These are phyloP conservation scores for Zea mays DNA, from an alignment of 176 grass and related monocot genomes.

Conservation along the genomic window DNA sequence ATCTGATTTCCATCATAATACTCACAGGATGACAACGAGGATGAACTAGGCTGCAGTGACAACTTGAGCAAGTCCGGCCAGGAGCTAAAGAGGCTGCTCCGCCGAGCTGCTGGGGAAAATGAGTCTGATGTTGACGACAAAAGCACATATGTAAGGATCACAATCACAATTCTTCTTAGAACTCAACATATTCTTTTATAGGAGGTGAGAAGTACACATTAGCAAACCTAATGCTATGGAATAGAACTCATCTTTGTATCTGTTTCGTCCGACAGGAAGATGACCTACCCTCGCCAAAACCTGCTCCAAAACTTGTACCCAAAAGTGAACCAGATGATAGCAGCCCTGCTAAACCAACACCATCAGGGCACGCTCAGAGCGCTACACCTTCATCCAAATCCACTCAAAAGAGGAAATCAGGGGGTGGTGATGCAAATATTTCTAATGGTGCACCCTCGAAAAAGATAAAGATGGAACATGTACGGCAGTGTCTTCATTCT, in stretches of 20 bases:
- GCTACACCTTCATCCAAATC: slow-evolving; percentile 55
- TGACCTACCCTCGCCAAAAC: slow-evolving; percentile 47
- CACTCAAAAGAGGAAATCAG: slow-evolving; percentile 60
- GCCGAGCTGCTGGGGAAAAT: slow-evolving; percentile 54
- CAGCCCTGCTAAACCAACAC: slow-evolving; percentile 48
- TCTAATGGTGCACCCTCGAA: slow-evolving; percentile 37
- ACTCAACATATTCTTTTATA: slow-evolving; percentile 24
- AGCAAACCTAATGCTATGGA: slow-evolving; percentile 6
- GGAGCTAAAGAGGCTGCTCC: slow-evolving; percentile 84
- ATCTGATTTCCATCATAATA: slow-evolving; percentile 25
- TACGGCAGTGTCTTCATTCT: slow-evolving; percentile 51
- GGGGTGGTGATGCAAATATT: slow-evolving; percentile 56
- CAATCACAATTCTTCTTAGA: slow-evolving; percentile 32
- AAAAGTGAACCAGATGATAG: slow-evolving; percentile 62
- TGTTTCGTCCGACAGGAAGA: slow-evolving; percentile 62
- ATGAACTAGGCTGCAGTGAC: slow-evolving; percentile 56
- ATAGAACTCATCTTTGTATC: slow-evolving; percentile 24
- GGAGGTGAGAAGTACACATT: not conserved
- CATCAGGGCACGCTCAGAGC: slow-evolving; percentile 20
- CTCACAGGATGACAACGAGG: slow-evolving; percentile 70
- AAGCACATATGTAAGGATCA: slow-evolving; percentile 53
- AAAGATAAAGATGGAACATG: slow-evolving; percentile 60
- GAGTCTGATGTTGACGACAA: slow-evolving; percentile 63
- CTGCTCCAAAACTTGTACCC: slow-evolving; percentile 53
- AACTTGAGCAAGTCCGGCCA: slow-evolving; percentile 79